Evolutionary conservation across 371 early-diverging fungal species (phyloP).

Genomic region (Batkoa obscura): DNA sequence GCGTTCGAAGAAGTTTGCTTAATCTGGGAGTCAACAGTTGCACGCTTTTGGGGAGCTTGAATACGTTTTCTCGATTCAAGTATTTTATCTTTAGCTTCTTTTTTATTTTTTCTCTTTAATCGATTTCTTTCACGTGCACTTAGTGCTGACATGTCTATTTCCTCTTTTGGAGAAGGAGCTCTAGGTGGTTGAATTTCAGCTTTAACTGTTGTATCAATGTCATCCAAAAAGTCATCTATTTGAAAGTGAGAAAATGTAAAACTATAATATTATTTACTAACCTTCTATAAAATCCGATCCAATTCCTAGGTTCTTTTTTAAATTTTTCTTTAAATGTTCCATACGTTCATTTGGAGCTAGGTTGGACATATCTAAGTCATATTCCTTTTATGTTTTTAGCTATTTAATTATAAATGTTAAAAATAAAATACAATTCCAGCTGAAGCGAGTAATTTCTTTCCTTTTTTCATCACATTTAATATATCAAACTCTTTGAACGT

Average conservation of each 20-base stretch:
- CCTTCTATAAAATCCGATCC: conserved; percentile 18
- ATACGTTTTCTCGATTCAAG: not conserved
- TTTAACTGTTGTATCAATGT: conserved; percentile 28
- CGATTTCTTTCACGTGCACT: conserved; percentile 79
- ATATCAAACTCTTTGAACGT: conserved; percentile 68
- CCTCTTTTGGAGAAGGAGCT: conserved; percentile 9
- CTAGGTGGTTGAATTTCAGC: conserved; percentile 7
- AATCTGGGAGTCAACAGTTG: conserved; percentile 1
- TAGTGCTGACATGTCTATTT: conserved; percentile 52
- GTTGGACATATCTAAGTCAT: conserved; percentile 60
- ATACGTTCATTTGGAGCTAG: conserved; percentile 73
- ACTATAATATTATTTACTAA: conserved; percentile 9
- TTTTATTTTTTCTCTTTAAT: conserved; percentile 71
- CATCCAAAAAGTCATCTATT: conserved; percentile 17
- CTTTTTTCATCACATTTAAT: conserved; percentile 52
- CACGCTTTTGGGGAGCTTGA: not conserved
- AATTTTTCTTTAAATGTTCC: conserved; percentile 57
- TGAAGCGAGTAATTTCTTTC: conserved; percentile 65
- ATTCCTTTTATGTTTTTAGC: conserved; percentile 30
- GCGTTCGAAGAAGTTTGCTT: too few species aligned
- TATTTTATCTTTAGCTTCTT: conserved; percentile 34
- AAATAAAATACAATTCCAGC: conserved; percentile 32
- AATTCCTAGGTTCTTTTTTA: conserved; percentile 68
- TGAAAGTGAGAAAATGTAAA: not conserved
- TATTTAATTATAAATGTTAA: conserved; percentile 2